Evolutionary conservation across 805 yeast species (phyloP).

Genomic region (Candida schatavii): DNA sequence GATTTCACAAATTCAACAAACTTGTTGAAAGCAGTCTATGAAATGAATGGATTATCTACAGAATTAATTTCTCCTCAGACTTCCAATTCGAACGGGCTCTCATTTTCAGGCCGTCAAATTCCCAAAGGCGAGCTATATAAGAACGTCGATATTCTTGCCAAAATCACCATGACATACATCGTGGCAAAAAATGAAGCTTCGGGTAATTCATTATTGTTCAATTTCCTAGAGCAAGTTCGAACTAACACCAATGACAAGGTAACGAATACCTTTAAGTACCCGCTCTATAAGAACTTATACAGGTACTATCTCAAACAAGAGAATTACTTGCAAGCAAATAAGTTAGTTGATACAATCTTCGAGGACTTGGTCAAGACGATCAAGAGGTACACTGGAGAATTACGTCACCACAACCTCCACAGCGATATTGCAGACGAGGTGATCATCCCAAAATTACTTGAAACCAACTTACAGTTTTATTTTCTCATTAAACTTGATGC

Average conservation of each 20-base stretch:
- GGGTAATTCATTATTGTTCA: slow-evolving; percentile 2
- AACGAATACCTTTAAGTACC: not conserved
- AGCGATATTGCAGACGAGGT: not conserved
- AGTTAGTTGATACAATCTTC: not conserved
- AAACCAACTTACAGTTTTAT: not conserved
- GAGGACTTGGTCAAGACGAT: not conserved
- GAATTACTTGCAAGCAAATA: not conserved
- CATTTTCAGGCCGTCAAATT: not conserved
- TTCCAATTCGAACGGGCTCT: not conserved
- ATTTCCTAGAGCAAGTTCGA: slow-evolving; percentile 4
- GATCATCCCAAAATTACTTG: not conserved
- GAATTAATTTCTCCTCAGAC: not conserved
- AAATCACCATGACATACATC: slow-evolving; percentile 11
- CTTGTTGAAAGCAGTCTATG: slow-evolving; percentile 25
- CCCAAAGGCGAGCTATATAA: not conserved
- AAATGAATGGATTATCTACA: slow-evolving; percentile 16
- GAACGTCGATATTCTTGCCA: slow-evolving; percentile 11
- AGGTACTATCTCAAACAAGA: not conserved
- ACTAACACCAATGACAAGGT: not conserved
- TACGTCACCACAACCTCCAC: not conserved
- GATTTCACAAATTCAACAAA: slow-evolving; percentile 16
- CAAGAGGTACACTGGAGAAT: not conserved
- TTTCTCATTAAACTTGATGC: not conserved
- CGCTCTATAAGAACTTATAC: slow-evolving; percentile 1
- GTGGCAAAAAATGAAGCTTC: not conserved